phyloP scores from a whole-genome alignment of 2,329 filamentous ascomycete genomes.

The Thermomyces lanuginosus region DNA sequence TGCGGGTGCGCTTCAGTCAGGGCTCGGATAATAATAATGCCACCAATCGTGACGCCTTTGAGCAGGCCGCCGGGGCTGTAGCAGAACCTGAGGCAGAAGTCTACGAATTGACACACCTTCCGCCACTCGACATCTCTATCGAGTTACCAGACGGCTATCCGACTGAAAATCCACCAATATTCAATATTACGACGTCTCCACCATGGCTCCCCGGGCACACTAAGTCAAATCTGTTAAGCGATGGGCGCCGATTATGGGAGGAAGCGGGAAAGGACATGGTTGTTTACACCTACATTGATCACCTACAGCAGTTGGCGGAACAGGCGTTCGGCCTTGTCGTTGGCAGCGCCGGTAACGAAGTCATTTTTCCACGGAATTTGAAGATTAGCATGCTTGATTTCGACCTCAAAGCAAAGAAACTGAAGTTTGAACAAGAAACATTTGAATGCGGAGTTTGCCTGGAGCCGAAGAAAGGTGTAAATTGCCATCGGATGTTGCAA shows the following conservation, averaged over 20 bases:
- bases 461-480: conserved; percentile 75
- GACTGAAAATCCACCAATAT: conserved; percentile 32
- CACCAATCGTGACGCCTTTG: conserved; percentile 11
- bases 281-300: conserved; percentile 44
- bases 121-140: conserved; percentile 38
- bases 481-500: conserved; percentile 64
- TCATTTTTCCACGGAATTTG: conserved; percentile 33
- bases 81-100: conserved; percentile 19
- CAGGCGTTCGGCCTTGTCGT: conserved; percentile 35
- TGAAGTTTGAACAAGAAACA: conserved; percentile 64
- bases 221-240: conserved; percentile 30
- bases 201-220: conserved; percentile 36
- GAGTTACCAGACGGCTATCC: conserved; percentile 41
- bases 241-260: conserved; percentile 40
- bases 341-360: conserved; percentile 19
- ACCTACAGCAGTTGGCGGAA: conserved; percentile 42
- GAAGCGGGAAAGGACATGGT: conserved; percentile 42
- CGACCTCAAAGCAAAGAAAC: conserved; percentile 55
- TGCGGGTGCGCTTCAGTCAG: conserved; percentile 30
- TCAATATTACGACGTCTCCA: conserved; percentile 33
- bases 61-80: conserved; percentile 10
- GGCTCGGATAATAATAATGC: conserved; percentile 18
- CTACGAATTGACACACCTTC: conserved; percentile 38
- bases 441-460: conserved; percentile 81
- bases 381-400: conserved; percentile 63